phyloP scores from a whole-genome alignment of 768 basidiomycete species.

The Mycena olivaceomarginata region DNA sequence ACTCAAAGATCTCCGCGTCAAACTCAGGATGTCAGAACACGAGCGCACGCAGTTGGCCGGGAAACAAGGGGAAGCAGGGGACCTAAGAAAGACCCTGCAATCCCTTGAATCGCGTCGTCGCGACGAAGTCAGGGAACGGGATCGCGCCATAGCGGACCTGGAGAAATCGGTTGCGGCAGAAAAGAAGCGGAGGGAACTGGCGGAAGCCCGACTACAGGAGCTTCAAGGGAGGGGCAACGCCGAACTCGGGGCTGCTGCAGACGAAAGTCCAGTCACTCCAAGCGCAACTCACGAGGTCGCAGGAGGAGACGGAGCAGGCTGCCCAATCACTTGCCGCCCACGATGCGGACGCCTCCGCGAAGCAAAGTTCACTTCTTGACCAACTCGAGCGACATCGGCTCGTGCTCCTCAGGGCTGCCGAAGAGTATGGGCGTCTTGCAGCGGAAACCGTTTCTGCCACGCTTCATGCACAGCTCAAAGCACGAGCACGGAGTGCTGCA shows the following conservation, averaged over 20 bases:
- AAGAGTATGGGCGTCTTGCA: constrained; percentile 73
- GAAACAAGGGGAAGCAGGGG: constrained; percentile 71
- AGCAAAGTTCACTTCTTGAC: constrained; percentile 66
- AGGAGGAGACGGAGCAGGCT: constrained; percentile 59
- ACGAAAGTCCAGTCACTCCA: constrained; percentile 58
- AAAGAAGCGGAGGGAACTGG: constrained; percentile 68
- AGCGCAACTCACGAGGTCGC: constrained; percentile 58
- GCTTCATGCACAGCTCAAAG: constrained; percentile 61
- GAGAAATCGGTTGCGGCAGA: constrained; percentile 72
- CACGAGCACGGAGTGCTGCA: constrained; percentile 61
- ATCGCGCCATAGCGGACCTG: constrained; percentile 72
- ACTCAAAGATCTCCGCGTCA: constrained; percentile 76
- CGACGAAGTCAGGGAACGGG: constrained; percentile 74
- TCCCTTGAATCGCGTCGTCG: constrained; percentile 68
- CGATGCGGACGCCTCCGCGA: constrained; percentile 55
- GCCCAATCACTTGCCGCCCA: constrained; percentile 54
- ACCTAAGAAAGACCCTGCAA: constrained; percentile 71
- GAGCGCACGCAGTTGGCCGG: constrained; percentile 70
- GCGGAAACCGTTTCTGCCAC: constrained; percentile 62
- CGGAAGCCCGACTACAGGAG: constrained; percentile 67
- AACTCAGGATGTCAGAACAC: constrained; percentile 75
- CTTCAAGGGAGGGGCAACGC: constrained; percentile 63
- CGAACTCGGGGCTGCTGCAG: constrained; percentile 59
- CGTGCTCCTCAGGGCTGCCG: constrained; percentile 68
- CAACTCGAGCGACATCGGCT: constrained; percentile 72